Percentiles rank a stretch among this genome's conserved stretches.
phyloP scores from a whole-genome alignment of 2,329 filamentous ascomycete genomes.

The Cladobotryum mycophilum region DNA sequence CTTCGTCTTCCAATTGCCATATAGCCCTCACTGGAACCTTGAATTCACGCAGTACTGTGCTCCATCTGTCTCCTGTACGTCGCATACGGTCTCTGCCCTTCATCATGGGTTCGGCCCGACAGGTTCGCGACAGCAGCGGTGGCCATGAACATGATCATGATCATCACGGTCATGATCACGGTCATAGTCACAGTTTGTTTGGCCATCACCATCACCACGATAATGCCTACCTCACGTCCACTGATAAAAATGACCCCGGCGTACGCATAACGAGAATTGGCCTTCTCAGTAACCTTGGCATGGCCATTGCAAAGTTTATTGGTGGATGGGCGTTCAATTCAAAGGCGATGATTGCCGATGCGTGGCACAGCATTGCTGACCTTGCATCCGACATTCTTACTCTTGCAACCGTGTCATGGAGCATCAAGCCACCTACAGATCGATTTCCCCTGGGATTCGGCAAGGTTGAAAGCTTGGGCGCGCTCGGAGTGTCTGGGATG shows the following conservation, averaged over 20 bases:
- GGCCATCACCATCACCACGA: conserved; percentile 74
- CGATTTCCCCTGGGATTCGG: conserved; percentile 88
- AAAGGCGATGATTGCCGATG: conserved; percentile 86
- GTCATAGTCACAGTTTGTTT: conserved; percentile 49
- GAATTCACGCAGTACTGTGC: conserved; percentile 11
- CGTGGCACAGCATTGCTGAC: conserved; percentile 91
- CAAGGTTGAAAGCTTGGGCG: conserved; percentile 95
- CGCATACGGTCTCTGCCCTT: conserved; percentile 17
- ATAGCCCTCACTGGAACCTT: conserved; percentile 7
- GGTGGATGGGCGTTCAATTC: conserved; percentile 95
- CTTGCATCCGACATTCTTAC: conserved; percentile 93
- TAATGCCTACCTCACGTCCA: conserved; percentile 87
- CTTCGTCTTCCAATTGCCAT: conserved; percentile 9
- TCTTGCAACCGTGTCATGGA: conserved; percentile 89
- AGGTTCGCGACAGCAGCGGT: conserved; percentile 27
- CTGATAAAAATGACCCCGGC: conserved; percentile 66
- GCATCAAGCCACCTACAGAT: conserved; percentile 74
- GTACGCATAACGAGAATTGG: conserved; percentile 57
- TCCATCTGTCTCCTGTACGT: conserved; percentile 16
- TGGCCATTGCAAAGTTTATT: conserved; percentile 88
- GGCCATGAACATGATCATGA: conserved; percentile 59
- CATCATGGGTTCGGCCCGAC: conserved; percentile 26
- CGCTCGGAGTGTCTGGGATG: conserved; percentile 86
- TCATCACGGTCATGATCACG: conserved; percentile 13
- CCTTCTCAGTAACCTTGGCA: conserved; percentile 75